A percentile compares a stretch with the other conserved stretches of the same genome.
Evolutionary conservation across 1,284 basidiomycete genomes (phyloP).

Genomic region (Sparassis latifolia): DNA sequence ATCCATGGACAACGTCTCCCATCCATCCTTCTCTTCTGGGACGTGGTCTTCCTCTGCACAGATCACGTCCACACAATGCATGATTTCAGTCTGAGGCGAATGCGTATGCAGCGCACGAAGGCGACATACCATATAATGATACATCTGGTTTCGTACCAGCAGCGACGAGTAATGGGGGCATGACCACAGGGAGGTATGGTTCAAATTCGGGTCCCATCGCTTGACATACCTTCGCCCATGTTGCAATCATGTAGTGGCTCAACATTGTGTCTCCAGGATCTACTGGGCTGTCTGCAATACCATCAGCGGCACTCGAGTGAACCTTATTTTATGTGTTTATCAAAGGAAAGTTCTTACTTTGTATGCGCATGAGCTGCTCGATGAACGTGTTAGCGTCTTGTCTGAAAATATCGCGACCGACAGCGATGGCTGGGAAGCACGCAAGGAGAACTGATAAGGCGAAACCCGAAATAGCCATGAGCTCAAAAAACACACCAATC

Average conservation of each 20-base stretch:
- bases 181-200: conserved; percentile 76
- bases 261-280: conserved; percentile 64
- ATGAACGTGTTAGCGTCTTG: conserved; percentile 68
- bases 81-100: not conserved
- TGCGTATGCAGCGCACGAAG: not conserved
- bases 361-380: conserved; percentile 70
- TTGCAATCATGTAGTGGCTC: conserved; percentile 64
- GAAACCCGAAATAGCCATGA: not conserved
- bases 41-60: conserved; percentile 47
- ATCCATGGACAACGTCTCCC: conserved; percentile 72
- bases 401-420: conserved; percentile 72
- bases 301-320: too few relatives aligned
- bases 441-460: not conserved
- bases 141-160: conserved; percentile 78
- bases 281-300: conserved; percentile 45
- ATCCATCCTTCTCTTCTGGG: conserved; percentile 57
- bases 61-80: not conserved
- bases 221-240: conserved; percentile 81
- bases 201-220: conserved; percentile 77
- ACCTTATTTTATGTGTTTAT: too few relatives aligned
- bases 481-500: conserved; percentile 44
- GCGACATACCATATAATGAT: conserved; percentile 58
- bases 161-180: conserved; percentile 69
- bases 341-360: conserved; percentile 41
- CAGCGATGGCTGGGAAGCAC: conserved; percentile 59